phyloP scores from a whole-genome alignment of 805 yeast genomes.

The Starmerella davenportii region DNA sequence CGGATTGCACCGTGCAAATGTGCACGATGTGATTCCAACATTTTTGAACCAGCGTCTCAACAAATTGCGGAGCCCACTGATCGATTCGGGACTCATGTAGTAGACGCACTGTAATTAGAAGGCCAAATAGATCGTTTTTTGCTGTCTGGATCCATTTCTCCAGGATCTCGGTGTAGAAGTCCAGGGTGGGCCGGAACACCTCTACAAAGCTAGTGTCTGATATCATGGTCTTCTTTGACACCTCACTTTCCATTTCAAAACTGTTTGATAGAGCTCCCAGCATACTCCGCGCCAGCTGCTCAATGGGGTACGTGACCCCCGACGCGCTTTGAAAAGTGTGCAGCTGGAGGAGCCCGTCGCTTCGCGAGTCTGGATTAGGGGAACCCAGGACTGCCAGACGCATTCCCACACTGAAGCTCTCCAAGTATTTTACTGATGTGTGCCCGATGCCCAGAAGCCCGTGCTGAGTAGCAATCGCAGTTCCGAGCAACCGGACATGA shows the following conservation, averaged over 20 bases:
- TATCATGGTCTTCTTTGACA: background rate
- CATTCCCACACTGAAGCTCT: conserved; percentile 14
- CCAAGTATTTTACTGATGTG: conserved; percentile 4
- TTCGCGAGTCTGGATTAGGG: background rate
- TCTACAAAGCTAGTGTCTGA: background rate
- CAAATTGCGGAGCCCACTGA: conserved; percentile 40
- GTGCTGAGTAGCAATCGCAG: conserved; percentile 1
- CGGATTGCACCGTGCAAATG: conserved; percentile 61
- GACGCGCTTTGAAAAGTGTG: background rate
- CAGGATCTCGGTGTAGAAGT: conserved; percentile 4
- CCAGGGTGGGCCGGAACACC: conserved; percentile 7
- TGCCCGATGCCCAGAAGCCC: background rate
- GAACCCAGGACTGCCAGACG: conserved; percentile 14
- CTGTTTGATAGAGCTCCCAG: conserved; percentile 11
- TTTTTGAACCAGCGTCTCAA: conserved; percentile 39
- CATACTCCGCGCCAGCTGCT: conserved; percentile 12
- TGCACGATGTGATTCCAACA: conserved; percentile 80
- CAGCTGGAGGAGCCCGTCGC: background rate
- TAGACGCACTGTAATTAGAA: conserved; percentile 41
- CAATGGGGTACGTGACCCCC: conserved; percentile 7
- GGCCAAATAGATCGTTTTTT: conserved; percentile 49
- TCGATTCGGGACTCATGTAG: conserved; percentile 54
- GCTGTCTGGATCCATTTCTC: conserved; percentile 8
- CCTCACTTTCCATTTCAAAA: conserved; percentile 8
- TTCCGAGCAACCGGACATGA: conserved; percentile 7